phyloP scores from a whole-genome alignment of 2,329 filamentous ascomycete genomes.

The Neurospora sp. region DNA sequence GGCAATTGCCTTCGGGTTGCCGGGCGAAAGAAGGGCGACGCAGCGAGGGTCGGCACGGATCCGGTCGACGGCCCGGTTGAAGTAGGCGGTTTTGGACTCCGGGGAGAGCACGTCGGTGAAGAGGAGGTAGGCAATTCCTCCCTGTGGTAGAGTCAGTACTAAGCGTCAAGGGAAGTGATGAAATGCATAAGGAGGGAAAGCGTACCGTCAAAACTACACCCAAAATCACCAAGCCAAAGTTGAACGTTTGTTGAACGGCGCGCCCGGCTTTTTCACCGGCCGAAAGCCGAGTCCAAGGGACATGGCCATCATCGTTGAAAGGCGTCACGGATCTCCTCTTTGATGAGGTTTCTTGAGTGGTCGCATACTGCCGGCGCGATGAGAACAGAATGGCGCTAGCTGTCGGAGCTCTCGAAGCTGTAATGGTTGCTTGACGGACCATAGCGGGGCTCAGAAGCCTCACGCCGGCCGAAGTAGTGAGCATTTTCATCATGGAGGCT shows the following conservation, averaged over 20 bases:
- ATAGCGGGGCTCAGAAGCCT: slow-evolving; percentile 7
- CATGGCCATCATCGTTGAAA: slow-evolving; percentile 74
- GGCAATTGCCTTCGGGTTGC: slow-evolving; percentile 63
- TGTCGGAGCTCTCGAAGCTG: slow-evolving; percentile 16
- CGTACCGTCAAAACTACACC: slow-evolving; percentile 69
- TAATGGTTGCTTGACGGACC: slow-evolving; percentile 1
- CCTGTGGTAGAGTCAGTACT: slow-evolving; percentile 32
- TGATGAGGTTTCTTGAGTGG: slow-evolving; percentile 35
- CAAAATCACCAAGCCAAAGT: slow-evolving; percentile 66
- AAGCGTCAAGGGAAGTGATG: not conserved
- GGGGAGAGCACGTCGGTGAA: slow-evolving; percentile 77
- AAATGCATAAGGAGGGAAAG: not conserved
- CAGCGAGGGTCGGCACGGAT: slow-evolving; percentile 66
- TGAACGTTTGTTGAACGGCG: slow-evolving; percentile 84
- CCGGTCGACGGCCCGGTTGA: slow-evolving; percentile 75
- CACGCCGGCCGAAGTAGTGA: slow-evolving; percentile 5
- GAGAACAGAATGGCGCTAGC: slow-evolving; percentile 24
- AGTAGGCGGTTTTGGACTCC: slow-evolving; percentile 77
- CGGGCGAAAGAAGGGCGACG: slow-evolving; percentile 52
- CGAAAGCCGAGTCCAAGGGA: slow-evolving; percentile 73
- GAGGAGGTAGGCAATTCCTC: slow-evolving; percentile 67
- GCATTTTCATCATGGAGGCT: slow-evolving; percentile 37
- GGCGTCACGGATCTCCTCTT: slow-evolving; percentile 66
- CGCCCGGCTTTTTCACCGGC: slow-evolving; percentile 69
- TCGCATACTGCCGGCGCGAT: slow-evolving; percentile 45